Base-by-base conservation (phyloP, 2,329 filamentous ascomycete genomes). In the Colletotrichum neosansevieriae region DNA sequence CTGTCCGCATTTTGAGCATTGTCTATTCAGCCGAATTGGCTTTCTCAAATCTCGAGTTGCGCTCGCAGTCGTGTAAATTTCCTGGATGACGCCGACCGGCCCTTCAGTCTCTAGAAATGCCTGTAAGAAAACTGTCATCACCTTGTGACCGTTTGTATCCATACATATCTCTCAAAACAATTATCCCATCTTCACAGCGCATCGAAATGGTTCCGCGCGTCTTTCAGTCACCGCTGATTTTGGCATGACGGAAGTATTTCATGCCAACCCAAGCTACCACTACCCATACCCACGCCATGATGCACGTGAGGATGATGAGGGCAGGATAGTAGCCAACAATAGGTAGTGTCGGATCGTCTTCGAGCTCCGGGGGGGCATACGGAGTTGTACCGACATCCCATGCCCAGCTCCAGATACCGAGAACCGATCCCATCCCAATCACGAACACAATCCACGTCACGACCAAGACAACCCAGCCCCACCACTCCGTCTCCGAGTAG, bases 241-340 rank as follows among this genome's bases (percentile, higher is more conserved):
- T 97, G 38, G 96, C 95, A 84, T 99, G 96, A 73, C 94, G 90
- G 77, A 99, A 99, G 79, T 98, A 98, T 79, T 99, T 99, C 95
- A 99, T 98, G 24, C 96, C 96, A 56, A 98, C 91, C 96, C 96
- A 99, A 11, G 97, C 96, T 66, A 97, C 91, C 12, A 97, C 89
- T 17, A 98, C 96, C 96, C 96, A 99, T 6, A 98, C 94, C 96
- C 96, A 99, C 17, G 94, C 94, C 93, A 99, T 98, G 32, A 99
- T 93, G 54, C 91, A 91, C 3, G 95, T 98, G 73, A 98, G 83
- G 67, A 98, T 96, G 72, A 98, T 92, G 75, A 99, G 82, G 11
- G 94, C 94, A 24, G 96, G 96, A 80, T 99, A 99, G 80, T 99
- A 99, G 10, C 97, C 96, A 11, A 97, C 93, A 75, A 99, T 97